Evolutionary conservation across 768 basidiomycete species (phyloP).

Genomic region (Collybia mongolica): DNA sequence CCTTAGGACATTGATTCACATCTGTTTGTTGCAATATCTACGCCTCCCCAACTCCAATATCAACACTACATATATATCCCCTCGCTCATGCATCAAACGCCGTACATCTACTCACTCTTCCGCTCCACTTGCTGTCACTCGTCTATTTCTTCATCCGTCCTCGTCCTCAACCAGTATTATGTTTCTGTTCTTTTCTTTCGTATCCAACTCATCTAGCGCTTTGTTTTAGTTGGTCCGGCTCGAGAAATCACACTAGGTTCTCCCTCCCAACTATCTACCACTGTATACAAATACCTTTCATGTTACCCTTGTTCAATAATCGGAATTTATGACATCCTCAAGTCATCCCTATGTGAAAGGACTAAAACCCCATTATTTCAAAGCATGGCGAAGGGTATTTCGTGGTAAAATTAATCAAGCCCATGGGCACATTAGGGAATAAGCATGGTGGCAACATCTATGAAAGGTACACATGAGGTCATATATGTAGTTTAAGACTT

Average conservation of each 20-base stretch:
- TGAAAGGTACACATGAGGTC: slow-evolving; percentile 7
- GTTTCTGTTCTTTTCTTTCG: slow-evolving; percentile 13
- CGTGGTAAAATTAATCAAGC: too few species aligned
- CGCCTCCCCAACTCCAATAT: slow-evolving; percentile 11
- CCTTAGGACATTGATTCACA: slow-evolving; percentile 14
- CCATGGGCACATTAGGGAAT: neutral
- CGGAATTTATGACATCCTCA: neutral
- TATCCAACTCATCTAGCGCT: slow-evolving; percentile 16
- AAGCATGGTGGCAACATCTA: slow-evolving; percentile 10
- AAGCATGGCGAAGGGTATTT: too few species aligned
- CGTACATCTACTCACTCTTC: slow-evolving; percentile 11
- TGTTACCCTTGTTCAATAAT: neutral
- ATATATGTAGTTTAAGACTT: slow-evolving; percentile 7
- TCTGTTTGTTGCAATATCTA: slow-evolving; percentile 24
- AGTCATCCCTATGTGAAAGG: neutral
- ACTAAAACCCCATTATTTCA: too few species aligned
- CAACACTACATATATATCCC: slow-evolving; percentile 14
- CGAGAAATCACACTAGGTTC: slow-evolving; percentile 6
- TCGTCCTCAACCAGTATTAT: slow-evolving; percentile 13
- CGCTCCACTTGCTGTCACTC: slow-evolving; percentile 11
- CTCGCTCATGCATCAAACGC: slow-evolving; percentile 11
- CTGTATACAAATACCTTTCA: slow-evolving; percentile 26
- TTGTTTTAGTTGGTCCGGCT: slow-evolving; percentile 18
- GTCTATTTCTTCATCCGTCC: slow-evolving; percentile 13
- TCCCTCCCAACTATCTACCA: slow-evolving; percentile 17